These are phyloP conservation scores for Hymenoscyphus infarciens DNA, from an alignment of 2,329 filamentous ascomycete genomes.

Conservation along the genomic window DNA sequence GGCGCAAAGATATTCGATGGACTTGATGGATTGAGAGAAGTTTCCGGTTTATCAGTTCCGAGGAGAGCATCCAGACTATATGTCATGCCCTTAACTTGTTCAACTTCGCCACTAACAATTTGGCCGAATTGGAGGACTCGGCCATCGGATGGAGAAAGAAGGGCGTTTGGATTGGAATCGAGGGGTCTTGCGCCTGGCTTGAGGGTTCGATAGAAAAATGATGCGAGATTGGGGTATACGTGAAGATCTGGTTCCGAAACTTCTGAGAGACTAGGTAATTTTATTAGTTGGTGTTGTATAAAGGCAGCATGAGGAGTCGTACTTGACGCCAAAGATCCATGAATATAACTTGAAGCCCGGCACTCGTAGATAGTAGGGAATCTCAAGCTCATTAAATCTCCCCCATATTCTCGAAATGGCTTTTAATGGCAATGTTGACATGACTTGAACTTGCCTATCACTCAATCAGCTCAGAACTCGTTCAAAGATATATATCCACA, in stretches of 20 bases:
- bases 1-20: conserved; percentile 48
- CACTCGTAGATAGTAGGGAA: conserved; percentile 66
- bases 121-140: conserved; percentile 86
- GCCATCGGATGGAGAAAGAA: conserved; percentile 87
- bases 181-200: conserved; percentile 86
- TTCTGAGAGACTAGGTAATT: conserved; percentile 63
- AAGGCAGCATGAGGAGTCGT: conserved; percentile 8
- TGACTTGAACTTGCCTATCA: conserved; percentile 63
- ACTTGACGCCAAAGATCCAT: conserved; percentile 70
- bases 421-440: conserved; percentile 71
- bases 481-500: not conserved
- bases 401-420: conserved; percentile 70
- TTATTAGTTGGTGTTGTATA: not conserved
- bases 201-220: conserved; percentile 94
- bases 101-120: conserved; percentile 90
- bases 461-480: conserved; percentile 17
- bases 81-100: conserved; percentile 98
- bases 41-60: conserved; percentile 58
- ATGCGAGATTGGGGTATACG: conserved; percentile 84
- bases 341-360: conserved; percentile 74
- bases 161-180: conserved; percentile 72
- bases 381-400: conserved; percentile 67
- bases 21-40: conserved; percentile 29
- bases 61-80: conserved; percentile 93
- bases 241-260: conserved; percentile 85